Evolutionary conservation across 768 basidiomycete genomes (phyloP), one percentile per base, ranked within the genome.

Genomic region (Tricholoma sp.): DNA sequence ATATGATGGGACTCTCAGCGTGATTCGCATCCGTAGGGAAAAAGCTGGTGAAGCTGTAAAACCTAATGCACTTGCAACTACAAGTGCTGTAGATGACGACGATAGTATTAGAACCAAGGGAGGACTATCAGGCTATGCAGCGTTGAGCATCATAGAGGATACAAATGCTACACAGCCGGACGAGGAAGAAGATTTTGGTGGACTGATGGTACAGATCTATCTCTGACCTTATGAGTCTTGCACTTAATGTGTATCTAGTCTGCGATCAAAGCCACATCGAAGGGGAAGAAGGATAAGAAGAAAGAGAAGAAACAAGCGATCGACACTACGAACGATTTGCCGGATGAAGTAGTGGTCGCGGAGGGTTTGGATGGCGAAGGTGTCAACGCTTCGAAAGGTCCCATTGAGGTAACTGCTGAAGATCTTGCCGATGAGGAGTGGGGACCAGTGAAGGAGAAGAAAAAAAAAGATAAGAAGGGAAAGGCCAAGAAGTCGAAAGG

Each of bases 351-450:
- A 42, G 59, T 57, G 9, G 56, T 65, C 15, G 68, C 59, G 29
- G 74, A 72, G 36, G 71, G 57, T 42, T 50, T 59, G 20, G 68
- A 68, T 28, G 67, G 62, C 3, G 68, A 66, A 28, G 59, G 63
- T 50, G 61, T 55, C 12, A 59, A 65, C 55, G 63, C 70, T 62
- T 63, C 71, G 7, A 80, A 81, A 65, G 68, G 64, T 39, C 72
- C 80, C 9, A 68, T 80, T 15, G 76, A 83, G 55, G 76, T 81
- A 50, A 82, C 82, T 17, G 84, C 86, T n/a, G 87, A 89, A 44
- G 86, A 88, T 63, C 74, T 86, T 59, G 84, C 85, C 18, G 85
- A 89, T 63, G 85, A 85, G 58, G 88, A 90, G 67, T 86, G 83
- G 80, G 86, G 80, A 9, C 78, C 79, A 0, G 78, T 80, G 36